A percentile compares a stretch with the other conserved stretches of the same genome.
phyloP scores from a whole-genome alignment of 2,329 filamentous ascomycete species.

The Hypoxylon sp. region DNA sequence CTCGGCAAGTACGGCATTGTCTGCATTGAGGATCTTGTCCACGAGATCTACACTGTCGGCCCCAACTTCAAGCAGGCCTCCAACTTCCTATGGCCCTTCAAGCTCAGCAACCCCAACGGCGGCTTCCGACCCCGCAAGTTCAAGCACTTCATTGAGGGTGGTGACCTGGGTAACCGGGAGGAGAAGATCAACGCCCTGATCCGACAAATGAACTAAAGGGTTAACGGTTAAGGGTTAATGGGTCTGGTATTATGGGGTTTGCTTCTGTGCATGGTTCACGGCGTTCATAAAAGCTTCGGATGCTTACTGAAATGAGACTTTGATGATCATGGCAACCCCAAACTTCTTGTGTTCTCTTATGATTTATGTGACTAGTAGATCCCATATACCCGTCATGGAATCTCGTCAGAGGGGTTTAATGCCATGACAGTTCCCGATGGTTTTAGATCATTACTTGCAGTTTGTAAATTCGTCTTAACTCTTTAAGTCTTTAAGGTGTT shows the following conservation, averaged over 20 bases:
- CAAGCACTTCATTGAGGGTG: slow-evolving; percentile 98
- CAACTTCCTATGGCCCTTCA: slow-evolving; percentile 99
- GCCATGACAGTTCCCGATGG: background rate
- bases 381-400: background rate
- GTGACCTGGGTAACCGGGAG: slow-evolving; percentile 98
- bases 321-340: slow-evolving; percentile 52
- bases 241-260: slow-evolving; percentile 54
- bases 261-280: slow-evolving; percentile 55
- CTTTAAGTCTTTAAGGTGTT: background rate
- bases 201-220: slow-evolving; percentile 94
- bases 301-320: slow-evolving; percentile 56
- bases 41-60: slow-evolving; percentile 98
- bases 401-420: background rate
- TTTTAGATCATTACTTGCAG: background rate
- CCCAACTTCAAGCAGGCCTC: slow-evolving; percentile 99
- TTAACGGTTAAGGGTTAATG: slow-evolving; percentile 47
- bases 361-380: background rate
- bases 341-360: slow-evolving; percentile 6
- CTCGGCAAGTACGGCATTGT: slow-evolving; percentile 99
- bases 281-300: slow-evolving; percentile 55
- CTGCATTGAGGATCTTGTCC: slow-evolving; percentile 99
- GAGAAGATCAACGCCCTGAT: slow-evolving; percentile 97
- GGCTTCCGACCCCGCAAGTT: slow-evolving; percentile 98
- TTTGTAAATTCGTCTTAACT: background rate
- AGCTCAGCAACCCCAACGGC: slow-evolving; percentile 98